Base-by-base conservation (phyloP, 2,329 filamentous ascomycete species). In the Phoma sp. region DNA sequence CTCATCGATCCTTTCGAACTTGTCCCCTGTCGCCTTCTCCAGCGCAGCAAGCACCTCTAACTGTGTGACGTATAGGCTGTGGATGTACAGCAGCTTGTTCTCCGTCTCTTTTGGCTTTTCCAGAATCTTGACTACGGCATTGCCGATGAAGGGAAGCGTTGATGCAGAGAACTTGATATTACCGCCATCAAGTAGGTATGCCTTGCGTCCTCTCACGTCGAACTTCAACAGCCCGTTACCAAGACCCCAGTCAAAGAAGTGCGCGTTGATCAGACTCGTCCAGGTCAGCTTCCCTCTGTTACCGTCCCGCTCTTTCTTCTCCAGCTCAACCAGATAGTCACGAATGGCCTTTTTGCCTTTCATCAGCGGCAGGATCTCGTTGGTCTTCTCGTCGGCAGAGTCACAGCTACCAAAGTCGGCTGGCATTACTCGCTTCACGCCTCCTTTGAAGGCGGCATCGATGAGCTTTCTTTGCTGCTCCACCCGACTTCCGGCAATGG, bases 241-340 rank as follows among this genome's bases (percentile, higher is more conserved):
- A 13, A 87, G 75, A 3, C 80, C 80, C 80, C 81, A 85, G 64
- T 89, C 86, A 66, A 89, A 86, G 70, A 89, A 85, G 21, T 84
- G 77, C 4, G 85, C 84, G 8, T 78, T 83, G 3, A 85, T 80
- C 13, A 89, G 68, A 2, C 77, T 82, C 1, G 86, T 88, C 87
- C 87, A 89, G 2, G 77, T 81, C 60, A 89, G 77, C 21, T 60
- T 68, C 1, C 51, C 64, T 19, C 36, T 49, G 1, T 38, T 60
- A 48, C 32, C 76, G 68, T 39, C 77, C 63, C 59, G 74, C 73
- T 60, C 78, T 13, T 74, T 68, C 43, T 79, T 53, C 25, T 63
- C 74, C 29, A 88, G 70, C 44, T 84, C 82, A 27, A 84, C 75
- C 2, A 85, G 63, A 32, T 77, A 69, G 25, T 73, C 69, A 8